Conservation (phyloP, 1,284 basidiomycete species). For the Ustilago xerochloae region DNA sequence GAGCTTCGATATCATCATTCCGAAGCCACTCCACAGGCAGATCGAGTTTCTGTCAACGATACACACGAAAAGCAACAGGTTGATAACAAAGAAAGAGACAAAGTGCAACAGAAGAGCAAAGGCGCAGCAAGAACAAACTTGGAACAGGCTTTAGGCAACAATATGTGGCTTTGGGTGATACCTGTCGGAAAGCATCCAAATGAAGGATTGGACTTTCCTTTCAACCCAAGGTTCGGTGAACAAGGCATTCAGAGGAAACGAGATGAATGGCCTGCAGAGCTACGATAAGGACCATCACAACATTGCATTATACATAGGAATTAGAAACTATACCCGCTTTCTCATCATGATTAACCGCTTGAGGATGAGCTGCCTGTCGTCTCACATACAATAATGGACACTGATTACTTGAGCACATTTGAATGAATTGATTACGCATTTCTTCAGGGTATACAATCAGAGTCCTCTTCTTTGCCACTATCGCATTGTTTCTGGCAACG, state of each 20-base stretch:
- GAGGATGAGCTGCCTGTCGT: too few species aligned
- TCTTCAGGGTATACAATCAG: not conserved
- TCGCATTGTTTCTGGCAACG: conserved; percentile 46
- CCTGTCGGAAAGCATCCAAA: conserved; percentile 31
- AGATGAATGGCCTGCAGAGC: conserved; percentile 27
- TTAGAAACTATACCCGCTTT: not conserved
- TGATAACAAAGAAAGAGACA: not conserved
- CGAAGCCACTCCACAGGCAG: not conserved
- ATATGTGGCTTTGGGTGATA: conserved; percentile 17
- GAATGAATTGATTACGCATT: not conserved
- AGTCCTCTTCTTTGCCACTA: not conserved
- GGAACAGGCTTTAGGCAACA: conserved; percentile 16
- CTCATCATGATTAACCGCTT: not conserved
- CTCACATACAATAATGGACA: not conserved
- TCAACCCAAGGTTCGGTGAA: conserved; percentile 44
- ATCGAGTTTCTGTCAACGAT: not conserved
- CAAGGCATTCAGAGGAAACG: conserved; percentile 24
- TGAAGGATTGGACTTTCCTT: conserved; percentile 32
- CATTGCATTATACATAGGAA: not conserved
- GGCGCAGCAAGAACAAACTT: conserved; percentile 26
- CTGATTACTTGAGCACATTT: not conserved
- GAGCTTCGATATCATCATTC: conserved; percentile 12
- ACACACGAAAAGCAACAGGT: conserved; percentile 2
- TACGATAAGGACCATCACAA: conserved; percentile 8
- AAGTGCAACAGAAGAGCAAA: not conserved